Conservation (phyloP, 331 rosid genomes). For the Spiraea crenata region DNA sequence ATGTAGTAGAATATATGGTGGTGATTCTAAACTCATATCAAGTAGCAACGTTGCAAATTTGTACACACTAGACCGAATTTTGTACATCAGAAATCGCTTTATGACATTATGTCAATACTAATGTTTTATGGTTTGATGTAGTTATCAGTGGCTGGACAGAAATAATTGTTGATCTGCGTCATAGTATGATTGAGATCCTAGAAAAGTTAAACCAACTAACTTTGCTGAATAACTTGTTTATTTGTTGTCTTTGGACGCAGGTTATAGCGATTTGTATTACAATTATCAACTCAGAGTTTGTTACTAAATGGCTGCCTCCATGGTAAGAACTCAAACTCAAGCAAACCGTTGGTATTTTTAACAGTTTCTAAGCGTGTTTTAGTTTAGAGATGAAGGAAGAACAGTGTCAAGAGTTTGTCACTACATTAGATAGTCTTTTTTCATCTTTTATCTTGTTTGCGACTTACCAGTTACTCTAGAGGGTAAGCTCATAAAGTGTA, state of each 20-base stretch:
- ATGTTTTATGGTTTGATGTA: no score
- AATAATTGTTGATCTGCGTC: not conserved
- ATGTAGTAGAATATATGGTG: no score
- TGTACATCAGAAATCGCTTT: no score
- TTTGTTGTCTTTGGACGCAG: constrained; percentile 12
- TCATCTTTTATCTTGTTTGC: not conserved
- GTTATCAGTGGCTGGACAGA: not conserved
- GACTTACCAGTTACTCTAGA: not conserved
- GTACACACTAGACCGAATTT: no score
- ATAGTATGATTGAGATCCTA: no score
- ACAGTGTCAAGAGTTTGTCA: not conserved
- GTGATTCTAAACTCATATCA: no score
- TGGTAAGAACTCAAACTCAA: constrained; percentile 19
- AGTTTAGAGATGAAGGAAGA: not conserved
- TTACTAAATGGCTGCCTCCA: constrained; percentile 33
- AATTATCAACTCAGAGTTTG: not conserved
- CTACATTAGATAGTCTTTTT: not conserved
- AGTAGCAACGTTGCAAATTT: no score
- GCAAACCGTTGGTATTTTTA: not conserved
- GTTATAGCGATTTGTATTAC: not conserved
- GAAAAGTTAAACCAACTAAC: not conserved
- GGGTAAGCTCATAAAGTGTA: not conserved
- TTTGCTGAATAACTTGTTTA: not conserved
- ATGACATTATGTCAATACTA: no score
- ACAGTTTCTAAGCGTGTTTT: not conserved